Percentiles rank a stretch among this genome's conserved stretches.
phyloP scores from a whole-genome alignment of 176 grass and related monocot genomes.

The Elymus sibiricus region DNA sequence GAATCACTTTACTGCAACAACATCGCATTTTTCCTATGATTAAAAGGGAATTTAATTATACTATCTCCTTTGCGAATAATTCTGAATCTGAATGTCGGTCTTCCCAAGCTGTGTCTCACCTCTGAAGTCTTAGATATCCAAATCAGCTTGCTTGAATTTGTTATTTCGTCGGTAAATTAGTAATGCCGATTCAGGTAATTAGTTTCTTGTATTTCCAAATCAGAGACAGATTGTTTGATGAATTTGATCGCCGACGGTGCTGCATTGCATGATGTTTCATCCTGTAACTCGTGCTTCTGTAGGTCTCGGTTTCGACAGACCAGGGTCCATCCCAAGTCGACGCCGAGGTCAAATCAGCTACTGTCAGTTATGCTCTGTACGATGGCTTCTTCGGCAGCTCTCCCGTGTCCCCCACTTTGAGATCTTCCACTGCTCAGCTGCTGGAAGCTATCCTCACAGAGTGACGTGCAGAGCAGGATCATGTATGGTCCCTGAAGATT shows the following conservation, averaged over 20 bases:
- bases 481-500: background rate
- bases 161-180: too few species aligned
- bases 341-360: constrained; percentile 61
- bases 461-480: constrained; percentile 9
- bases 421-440: constrained; percentile 44
- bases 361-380: constrained; percentile 68
- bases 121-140: too few species aligned
- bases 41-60: too few species aligned
- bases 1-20: too few species aligned
- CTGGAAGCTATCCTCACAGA: constrained; percentile 38
- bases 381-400: constrained; percentile 82
- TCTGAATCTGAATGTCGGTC: too few species aligned
- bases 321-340: constrained; percentile 53
- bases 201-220: too few species aligned
- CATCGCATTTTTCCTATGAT: too few species aligned
- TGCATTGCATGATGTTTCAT: background rate
- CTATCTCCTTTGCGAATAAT: too few species aligned
- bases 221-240: background rate
- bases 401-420: constrained; percentile 74
- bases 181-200: too few species aligned
- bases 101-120: too few species aligned
- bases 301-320: constrained; percentile 52
- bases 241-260: background rate
- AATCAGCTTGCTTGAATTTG: too few species aligned
- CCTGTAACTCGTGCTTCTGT: constrained; percentile 16